Conservation (phyloP, 2,329 filamentous ascomycete species). For the Tolypocladium ophioglossoides region DNA sequence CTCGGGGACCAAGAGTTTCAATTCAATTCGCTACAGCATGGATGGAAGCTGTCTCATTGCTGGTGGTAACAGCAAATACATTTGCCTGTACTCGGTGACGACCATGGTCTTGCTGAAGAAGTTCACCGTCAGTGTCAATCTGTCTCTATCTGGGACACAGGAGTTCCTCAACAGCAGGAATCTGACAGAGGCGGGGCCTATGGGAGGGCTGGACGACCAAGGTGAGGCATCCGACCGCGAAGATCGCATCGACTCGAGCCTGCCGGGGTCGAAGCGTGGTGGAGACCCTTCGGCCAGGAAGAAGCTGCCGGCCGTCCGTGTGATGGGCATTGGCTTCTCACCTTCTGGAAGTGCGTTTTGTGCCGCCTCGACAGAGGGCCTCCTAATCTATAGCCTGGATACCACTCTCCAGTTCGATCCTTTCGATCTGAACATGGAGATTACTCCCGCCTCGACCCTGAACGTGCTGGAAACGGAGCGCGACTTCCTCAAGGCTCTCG, state of each 20-base stretch:
- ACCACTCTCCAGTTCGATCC: constrained; percentile 80
- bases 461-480: constrained; percentile 53
- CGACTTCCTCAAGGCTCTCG: constrained; percentile 82
- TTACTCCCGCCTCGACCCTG: constrained; percentile 80
- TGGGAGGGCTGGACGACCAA: constrained; percentile 74
- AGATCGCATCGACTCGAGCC: constrained; percentile 63
- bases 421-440: constrained; percentile 88
- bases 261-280: constrained; percentile 81
- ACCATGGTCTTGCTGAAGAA: constrained; percentile 90
- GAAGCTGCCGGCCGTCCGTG: constrained; percentile 70
- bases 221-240: constrained; percentile 85
- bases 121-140: constrained; percentile 88
- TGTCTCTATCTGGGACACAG: constrained; percentile 92
- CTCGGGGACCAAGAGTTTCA: constrained; percentile 82
- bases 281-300: constrained; percentile 70
- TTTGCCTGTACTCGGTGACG: constrained; percentile 90
- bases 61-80: constrained; percentile 95
- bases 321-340: constrained; percentile 76
- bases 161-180: constrained; percentile 92
- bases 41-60: constrained; percentile 87
- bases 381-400: constrained; percentile 89
- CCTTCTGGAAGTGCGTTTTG: constrained; percentile 87
- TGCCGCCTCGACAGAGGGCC: constrained; percentile 85
- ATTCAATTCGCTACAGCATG: constrained; percentile 78
- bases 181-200: constrained; percentile 81